Conservation (phyloP, 345 rosid species). For the Citrus reticulata region DNA sequence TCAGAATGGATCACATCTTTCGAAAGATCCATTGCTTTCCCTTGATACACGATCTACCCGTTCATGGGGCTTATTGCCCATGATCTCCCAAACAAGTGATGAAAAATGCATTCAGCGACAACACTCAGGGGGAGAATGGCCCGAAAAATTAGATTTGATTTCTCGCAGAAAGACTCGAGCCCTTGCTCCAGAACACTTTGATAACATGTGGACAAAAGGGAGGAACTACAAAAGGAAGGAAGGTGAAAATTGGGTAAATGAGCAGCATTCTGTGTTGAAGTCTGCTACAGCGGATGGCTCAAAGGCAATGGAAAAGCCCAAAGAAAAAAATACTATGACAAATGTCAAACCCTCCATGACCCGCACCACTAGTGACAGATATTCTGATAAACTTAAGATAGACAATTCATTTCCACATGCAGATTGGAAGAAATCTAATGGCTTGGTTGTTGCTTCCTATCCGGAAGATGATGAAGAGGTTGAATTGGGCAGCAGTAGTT, state of each 20-base stretch:
- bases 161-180: conserved; percentile 81
- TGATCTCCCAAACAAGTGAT: conserved; percentile 41
- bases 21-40: conserved; percentile 94
- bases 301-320: conserved; percentile 24
- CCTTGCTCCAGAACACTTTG: conserved; percentile 96
- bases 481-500: conserved; percentile 57
- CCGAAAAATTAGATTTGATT: conserved; percentile 69
- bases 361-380: conserved; percentile 20
- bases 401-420: conserved; percentile 19
- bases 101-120: conserved; percentile 40
- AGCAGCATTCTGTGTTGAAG: conserved; percentile 35
- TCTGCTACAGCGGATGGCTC: conserved; percentile 21
- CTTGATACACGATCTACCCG: conserved; percentile 70
- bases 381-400: conserved; percentile 10
- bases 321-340: conserved; percentile 24
- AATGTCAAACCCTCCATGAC: conserved; percentile 24
- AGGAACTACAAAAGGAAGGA: conserved; percentile 69
- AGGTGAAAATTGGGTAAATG: conserved; percentile 30
- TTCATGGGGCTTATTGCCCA: conserved; percentile 66
- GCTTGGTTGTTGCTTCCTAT: conserved; percentile 36
- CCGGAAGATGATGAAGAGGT: conserved; percentile 51
- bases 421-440: conserved; percentile 31
- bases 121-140: conserved; percentile 71
- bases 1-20: conserved; percentile 33
- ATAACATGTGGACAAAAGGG: conserved; percentile 98